phyloP scores from a whole-genome alignment of 2,329 filamentous ascomycete genomes.

The Xylaria sp. region DNA sequence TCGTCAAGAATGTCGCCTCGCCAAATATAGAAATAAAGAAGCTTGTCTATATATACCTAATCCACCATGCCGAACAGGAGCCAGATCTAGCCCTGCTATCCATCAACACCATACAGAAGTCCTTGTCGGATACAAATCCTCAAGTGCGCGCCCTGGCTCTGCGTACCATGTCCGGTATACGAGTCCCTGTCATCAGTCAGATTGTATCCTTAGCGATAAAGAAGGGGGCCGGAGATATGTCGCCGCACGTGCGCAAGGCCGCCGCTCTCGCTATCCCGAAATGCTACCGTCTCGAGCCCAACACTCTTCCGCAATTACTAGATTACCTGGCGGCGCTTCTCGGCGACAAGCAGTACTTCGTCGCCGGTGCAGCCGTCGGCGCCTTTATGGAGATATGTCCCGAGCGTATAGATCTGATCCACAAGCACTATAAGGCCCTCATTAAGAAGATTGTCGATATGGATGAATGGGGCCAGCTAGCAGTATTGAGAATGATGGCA shows the following conservation, averaged over 20 bases:
- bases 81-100: conserved; percentile 94
- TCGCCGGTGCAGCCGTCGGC: conserved; percentile 91
- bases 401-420: conserved; percentile 85
- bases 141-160: conserved; percentile 91
- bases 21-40: conserved; percentile 96
- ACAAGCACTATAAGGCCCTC: conserved; percentile 86
- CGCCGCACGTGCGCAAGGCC: conserved; percentile 89
- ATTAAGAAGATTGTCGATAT: conserved; percentile 95
- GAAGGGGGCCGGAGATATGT: conserved; percentile 93
- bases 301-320: conserved; percentile 82
- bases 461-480: conserved; percentile 98
- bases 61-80: conserved; percentile 95
- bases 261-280: conserved; percentile 95
- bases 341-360: conserved; percentile 93
- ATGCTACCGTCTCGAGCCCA: conserved; percentile 90
- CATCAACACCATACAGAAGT: conserved; percentile 99
- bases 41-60: conserved; percentile 97
- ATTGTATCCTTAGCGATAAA: conserved; percentile 97
- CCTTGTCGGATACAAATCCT: conserved; percentile 89
- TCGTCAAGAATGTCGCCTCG: conserved; percentile 97
- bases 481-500: conserved; percentile 82
- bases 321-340: conserved; percentile 83
- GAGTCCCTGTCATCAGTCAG: conserved; percentile 97
- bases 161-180: conserved; percentile 95
- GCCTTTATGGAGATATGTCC: conserved; percentile 92